Conservation (phyloP, 257 asterid genomes). For the Nyctanthes arbortristis region DNA sequence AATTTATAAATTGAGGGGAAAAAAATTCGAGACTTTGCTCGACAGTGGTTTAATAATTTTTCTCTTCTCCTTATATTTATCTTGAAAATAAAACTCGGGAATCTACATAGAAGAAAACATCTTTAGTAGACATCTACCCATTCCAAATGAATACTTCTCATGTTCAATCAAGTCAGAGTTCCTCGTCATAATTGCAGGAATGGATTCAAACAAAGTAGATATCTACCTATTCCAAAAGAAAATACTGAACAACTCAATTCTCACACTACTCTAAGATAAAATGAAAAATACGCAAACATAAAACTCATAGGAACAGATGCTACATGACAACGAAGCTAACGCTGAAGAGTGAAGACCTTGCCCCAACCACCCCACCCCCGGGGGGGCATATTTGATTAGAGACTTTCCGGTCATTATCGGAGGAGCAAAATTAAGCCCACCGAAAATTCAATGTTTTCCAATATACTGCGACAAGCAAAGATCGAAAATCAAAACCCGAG, state of each 20-base stretch:
- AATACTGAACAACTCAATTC: slow-evolving; percentile 16
- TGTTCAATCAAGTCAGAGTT: neutral
- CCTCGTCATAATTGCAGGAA: slow-evolving; percentile 12
- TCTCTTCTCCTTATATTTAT: neutral
- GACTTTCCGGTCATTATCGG: slow-evolving; percentile 18
- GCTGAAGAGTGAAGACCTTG: too few species aligned
- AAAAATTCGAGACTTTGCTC: neutral
- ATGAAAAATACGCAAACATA: neutral
- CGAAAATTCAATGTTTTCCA: slow-evolving; percentile 6
- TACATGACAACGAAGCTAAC: neutral
- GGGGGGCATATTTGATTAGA: slow-evolving; percentile 10
- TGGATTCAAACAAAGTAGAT: slow-evolving; percentile 12
- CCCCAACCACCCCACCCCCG: too few species aligned
- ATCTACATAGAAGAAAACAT: slow-evolving; percentile 1
- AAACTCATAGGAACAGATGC: neutral
- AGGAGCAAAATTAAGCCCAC: slow-evolving; percentile 15
- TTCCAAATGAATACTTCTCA: slow-evolving; percentile 1
- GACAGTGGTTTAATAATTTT: slow-evolving; percentile 3
- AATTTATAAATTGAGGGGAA: slow-evolving; percentile 1
- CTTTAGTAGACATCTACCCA: slow-evolving; percentile 13
- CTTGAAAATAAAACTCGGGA: slow-evolving; percentile 14
- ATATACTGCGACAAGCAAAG: slow-evolving; percentile 15
- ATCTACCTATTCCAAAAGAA: slow-evolving; percentile 10
- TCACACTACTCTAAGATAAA: neutral
- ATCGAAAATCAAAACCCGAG: slow-evolving; percentile 18